phyloP scores from a whole-genome alignment of 2,329 filamentous ascomycete genomes.

The Chalaropsis thielavioides region DNA sequence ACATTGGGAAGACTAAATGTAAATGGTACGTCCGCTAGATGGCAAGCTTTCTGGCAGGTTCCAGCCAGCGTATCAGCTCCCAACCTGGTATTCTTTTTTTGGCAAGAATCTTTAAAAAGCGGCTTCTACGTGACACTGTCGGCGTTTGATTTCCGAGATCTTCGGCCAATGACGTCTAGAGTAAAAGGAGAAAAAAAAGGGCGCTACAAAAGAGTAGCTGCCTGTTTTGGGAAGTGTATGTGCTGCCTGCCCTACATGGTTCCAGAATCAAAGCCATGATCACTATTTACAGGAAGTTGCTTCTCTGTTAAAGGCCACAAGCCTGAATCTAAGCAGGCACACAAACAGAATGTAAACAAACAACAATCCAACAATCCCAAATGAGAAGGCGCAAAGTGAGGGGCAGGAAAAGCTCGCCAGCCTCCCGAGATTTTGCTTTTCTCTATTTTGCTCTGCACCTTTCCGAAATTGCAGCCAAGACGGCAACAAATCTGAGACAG shows the following conservation, averaged over 20 bases:
- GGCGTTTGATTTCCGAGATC: not conserved
- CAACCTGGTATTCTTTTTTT: not conserved
- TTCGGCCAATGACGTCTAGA: not conserved
- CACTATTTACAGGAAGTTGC: not conserved
- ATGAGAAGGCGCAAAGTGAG: not conserved
- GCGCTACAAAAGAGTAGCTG: not conserved
- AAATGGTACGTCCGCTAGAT: not conserved
- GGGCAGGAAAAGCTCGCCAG: not conserved
- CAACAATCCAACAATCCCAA: not conserved
- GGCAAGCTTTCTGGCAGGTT: constrained; percentile 3
- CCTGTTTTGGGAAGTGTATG: not conserved
- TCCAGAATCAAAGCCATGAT: not conserved
- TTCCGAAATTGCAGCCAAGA: not conserved
- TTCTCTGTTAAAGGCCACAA: too few species aligned
- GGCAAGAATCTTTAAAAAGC: not conserved
- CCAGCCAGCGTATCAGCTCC: not conserved
- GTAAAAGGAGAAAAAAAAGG: not conserved
- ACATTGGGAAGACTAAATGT: not conserved
- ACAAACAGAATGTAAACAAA: not conserved
- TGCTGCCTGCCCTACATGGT: not conserved
- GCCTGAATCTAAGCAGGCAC: not conserved
- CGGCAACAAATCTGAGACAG: not conserved
- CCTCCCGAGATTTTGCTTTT: not conserved
- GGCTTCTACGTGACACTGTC: not conserved
- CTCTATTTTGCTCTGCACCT: not conserved